Evolutionary conservation across 1,139 yeast genomes (phyloP), one percentile per base, ranked within the genome.

Genomic region (Hemisphaericaspora xylanilytica): DNA sequence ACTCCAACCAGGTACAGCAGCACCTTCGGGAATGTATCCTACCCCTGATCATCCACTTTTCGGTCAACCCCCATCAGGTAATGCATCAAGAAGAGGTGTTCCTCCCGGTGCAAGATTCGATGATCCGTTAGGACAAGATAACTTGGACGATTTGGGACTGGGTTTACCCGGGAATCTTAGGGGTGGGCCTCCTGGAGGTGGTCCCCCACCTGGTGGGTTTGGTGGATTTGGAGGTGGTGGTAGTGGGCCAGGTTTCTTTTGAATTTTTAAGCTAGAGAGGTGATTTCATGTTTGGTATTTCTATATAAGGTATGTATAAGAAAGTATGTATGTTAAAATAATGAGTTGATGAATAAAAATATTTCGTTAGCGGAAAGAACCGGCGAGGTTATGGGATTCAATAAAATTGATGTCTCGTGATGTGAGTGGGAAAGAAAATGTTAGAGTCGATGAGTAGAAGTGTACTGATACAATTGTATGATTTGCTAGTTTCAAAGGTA

Each of bases 41-140:
- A 64, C 75, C 9, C 50, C 64, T 4, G 55, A 68, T 32, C 81
- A 78, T 50, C 82, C 82, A 0, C 44, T 78, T 8, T 78, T 78
- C 47, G 58, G 58, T 14, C 39, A 48, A 11, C 46, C 43, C 3
- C 33, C 31, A 42, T 47, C 2, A 53, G 61, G 61, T 4, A 48
- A 49, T 37, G 42, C 61, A 17, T 52, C 61, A 10, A 46, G 67
- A 29, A 42, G 55, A 34, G 65, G 68, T 14, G 73, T 65, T 3
- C 77, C 78, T 9, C 69, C 70, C 1, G 81, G 81, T 1, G 77
- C 81, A 3, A 56, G 82, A 32, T 75, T 59, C 44, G 82, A 76
- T 49, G 81, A 77, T 44, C 85, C 85, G 0, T 57, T 66, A 37
- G 63, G 70, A 2, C 71, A 64, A 32, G 73, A 68, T 36, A 70